Evolutionary conservation across 164 flowering plant species (phyloP).

Genomic region (Brasenia schreberi): DNA sequence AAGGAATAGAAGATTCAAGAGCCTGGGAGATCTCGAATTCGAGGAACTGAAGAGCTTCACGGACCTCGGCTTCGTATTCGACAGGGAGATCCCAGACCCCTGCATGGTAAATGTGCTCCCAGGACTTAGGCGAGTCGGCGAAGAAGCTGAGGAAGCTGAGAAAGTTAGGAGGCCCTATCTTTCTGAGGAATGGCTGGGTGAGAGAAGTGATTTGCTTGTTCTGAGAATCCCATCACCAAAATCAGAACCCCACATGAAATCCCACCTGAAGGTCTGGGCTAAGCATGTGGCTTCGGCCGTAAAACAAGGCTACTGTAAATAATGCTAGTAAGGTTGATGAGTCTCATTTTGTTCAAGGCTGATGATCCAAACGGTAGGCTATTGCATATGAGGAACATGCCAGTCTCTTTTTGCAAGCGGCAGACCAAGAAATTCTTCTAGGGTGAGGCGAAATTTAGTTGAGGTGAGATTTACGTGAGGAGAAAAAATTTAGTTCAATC

Average conservation of each 20-base stretch:
- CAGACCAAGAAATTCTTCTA: no score
- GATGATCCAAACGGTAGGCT: no score
- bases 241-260: constrained; percentile 49
- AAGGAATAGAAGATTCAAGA: constrained; percentile 21
- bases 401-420: no score
- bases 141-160: constrained; percentile 4
- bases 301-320: constrained; percentile 1
- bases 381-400: no score
- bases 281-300: constrained; percentile 71
- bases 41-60: constrained; percentile 54
- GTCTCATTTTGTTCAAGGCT: no score
- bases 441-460: no score
- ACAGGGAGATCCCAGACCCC: constrained; percentile 27
- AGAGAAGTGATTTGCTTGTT: constrained; percentile 20
- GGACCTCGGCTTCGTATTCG: constrained; percentile 46
- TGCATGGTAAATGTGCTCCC: constrained; percentile 33
- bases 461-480: no score
- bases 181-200: constrained; percentile 46
- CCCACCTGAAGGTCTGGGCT: constrained; percentile 78
- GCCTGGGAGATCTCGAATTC: constrained; percentile 32
- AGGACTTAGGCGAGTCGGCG: constrained; percentile 24
- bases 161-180: constrained; percentile 34
- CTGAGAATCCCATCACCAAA: constrained; percentile 22
- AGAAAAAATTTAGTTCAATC: no score
- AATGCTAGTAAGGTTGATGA: no score